Percentiles rank a stretch among this genome's conserved stretches.
These are phyloP conservation scores for Candida orba DNA, from an alignment of 805 yeast species.

Conservation along the genomic window DNA sequence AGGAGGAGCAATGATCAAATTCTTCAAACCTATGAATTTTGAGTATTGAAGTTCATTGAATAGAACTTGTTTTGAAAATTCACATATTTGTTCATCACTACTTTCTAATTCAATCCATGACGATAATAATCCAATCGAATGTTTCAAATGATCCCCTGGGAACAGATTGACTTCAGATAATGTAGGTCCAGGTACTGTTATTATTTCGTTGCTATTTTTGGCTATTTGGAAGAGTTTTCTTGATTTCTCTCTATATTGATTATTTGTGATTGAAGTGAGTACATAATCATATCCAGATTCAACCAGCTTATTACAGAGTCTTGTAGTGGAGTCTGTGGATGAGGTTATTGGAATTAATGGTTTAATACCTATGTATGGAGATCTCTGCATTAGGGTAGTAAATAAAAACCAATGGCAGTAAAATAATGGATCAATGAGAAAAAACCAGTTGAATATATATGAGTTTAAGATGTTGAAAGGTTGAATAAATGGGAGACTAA, in stretches of 20 bases:
- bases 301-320: conserved; percentile 22
- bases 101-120: conserved; percentile 69
- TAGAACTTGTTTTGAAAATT: conserved; percentile 51
- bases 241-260: conserved; percentile 39
- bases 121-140: conserved; percentile 49
- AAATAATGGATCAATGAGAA: no score
- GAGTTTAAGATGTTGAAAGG: no score
- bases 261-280: conserved; percentile 48
- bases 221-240: conserved; percentile 30
- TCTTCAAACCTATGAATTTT: conserved; percentile 47
- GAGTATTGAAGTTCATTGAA: conserved; percentile 53
- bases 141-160: conserved; percentile 34
- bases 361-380: conserved; percentile 37
- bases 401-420: neutral
- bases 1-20: conserved; percentile 59
- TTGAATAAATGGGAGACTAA: no score
- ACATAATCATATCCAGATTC: conserved; percentile 44
- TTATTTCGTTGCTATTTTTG: conserved; percentile 17
- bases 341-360: conserved; percentile 31
- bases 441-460: no score
- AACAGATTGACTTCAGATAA: conserved; percentile 35
- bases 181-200: conserved; percentile 33
- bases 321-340: conserved; percentile 24
- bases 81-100: conserved; percentile 39
- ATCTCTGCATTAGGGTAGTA: conserved; percentile 1